A percentile compares a stretch with the other conserved stretches of the same genome.
phyloP scores from a whole-genome alignment of 768 basidiomycete genomes.

The Rubroboletus satanas region DNA sequence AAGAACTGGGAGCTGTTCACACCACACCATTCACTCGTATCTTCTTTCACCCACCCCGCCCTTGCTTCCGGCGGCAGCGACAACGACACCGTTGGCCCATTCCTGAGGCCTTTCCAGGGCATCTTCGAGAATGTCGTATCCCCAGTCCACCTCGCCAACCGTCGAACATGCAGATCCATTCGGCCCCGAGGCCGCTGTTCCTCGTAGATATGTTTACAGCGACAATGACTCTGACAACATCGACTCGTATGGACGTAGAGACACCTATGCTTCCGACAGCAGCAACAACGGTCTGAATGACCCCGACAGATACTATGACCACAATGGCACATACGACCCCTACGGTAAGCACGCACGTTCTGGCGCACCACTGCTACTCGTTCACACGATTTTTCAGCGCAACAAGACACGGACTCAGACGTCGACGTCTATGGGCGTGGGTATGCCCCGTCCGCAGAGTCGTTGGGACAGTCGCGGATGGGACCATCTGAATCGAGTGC shows the following conservation, averaged over 20 bases:
- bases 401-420: conserved; percentile 83
- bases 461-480: conserved; percentile 58
- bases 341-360: conserved; percentile 45
- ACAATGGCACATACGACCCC: conserved; percentile 55
- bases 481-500: conserved; percentile 65
- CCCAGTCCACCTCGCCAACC: conserved; percentile 54
- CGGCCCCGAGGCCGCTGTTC: conserved; percentile 37
- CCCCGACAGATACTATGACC: conserved; percentile 57
- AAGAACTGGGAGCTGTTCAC: conserved; percentile 7
- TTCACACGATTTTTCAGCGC: conserved; percentile 40
- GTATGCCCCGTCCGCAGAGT: conserved; percentile 70
- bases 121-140: conserved; percentile 41
- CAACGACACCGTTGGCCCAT: conserved; percentile 18
- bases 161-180: conserved; percentile 69
- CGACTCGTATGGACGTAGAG: conserved; percentile 58
- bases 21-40: conserved; percentile 6
- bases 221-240: conserved; percentile 74
- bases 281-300: conserved; percentile 52
- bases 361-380: conserved; percentile 8
- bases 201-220: conserved; percentile 52
- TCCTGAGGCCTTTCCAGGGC: conserved; percentile 12
- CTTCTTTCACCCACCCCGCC: conserved; percentile 4
- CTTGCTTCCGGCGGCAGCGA: conserved; percentile 7
- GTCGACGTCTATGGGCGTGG: conserved; percentile 68
- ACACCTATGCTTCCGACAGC: conserved; percentile 67